phyloP scores from a whole-genome alignment of 495 filamentous ascomycete genomes.

The Neurospora sp. region DNA sequence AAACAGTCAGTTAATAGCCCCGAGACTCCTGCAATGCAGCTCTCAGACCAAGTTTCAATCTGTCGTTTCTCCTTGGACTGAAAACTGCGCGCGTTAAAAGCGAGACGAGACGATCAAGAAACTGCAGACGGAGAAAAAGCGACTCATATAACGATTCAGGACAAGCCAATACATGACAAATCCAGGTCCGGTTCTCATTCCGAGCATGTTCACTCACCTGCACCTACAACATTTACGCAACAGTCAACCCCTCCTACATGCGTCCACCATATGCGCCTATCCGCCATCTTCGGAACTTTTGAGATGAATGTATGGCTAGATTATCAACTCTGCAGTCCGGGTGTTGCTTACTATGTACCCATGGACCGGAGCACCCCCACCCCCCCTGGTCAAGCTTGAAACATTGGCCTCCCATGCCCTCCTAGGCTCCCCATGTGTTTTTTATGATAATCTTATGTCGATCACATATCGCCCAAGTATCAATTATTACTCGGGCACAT shows the following conservation, averaged over 20 bases:
- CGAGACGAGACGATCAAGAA: neutral
- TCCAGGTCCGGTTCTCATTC: neutral
- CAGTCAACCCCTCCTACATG: neutral
- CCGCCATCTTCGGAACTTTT: neutral
- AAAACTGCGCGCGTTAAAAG: neutral
- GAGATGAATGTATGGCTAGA: neutral
- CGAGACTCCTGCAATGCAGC: neutral
- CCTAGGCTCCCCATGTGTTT: neutral
- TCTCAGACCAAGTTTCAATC: neutral
- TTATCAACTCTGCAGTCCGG: neutral
- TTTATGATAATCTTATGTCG: neutral
- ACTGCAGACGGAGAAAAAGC: neutral
- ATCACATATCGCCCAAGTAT: neutral
- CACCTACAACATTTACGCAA: too few species aligned
- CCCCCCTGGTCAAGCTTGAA: neutral
- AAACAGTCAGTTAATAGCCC: neutral
- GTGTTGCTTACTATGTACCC: neutral
- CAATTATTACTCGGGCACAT: neutral
- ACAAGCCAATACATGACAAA: neutral
- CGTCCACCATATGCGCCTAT: neutral
- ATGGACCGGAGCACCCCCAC: neutral
- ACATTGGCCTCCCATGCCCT: neutral
- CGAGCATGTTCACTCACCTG: neutral
- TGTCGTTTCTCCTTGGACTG: neutral
- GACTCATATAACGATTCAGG: neutral